A percentile compares a stretch with the other conserved stretches of the same genome.
These are phyloP conservation scores for Lepiota brunneoincarnata DNA, from an alignment of 768 basidiomycete species.

Conservation along the genomic window DNA sequence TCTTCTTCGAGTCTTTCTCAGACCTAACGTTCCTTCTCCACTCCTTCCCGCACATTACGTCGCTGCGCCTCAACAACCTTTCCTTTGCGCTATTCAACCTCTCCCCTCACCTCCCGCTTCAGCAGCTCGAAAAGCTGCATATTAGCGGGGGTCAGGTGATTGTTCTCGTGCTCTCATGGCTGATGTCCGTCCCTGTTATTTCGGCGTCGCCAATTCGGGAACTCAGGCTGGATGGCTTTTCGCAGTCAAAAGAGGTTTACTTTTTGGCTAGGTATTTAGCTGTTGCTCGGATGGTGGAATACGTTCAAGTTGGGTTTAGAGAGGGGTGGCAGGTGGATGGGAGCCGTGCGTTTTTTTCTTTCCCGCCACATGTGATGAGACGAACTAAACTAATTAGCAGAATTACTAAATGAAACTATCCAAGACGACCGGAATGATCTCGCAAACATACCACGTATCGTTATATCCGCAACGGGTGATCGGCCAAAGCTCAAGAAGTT, in stretches of 20 bases:
- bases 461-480: background rate
- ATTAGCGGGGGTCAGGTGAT: background rate
- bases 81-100: background rate
- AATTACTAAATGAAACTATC: background rate
- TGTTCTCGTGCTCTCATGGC: background rate
- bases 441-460: background rate
- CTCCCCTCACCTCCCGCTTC: conserved; percentile 1
- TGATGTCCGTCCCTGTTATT: background rate
- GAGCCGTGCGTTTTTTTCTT: background rate
- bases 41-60: background rate
- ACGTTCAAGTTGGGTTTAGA: background rate
- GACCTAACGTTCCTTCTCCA: background rate
- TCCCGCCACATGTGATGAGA: background rate
- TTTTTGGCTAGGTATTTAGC: background rate
- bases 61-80: background rate
- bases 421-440: no score
- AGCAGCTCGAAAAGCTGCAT: background rate
- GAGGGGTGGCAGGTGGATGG: background rate
- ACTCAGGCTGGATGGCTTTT: background rate
- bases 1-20: conserved; percentile 1
- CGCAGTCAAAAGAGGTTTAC: background rate
- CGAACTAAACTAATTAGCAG: background rate
- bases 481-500: background rate
- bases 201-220: background rate
- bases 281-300: background rate